Conservation (phyloP, 768 basidiomycete species). For the Suillus weaverae region DNA sequence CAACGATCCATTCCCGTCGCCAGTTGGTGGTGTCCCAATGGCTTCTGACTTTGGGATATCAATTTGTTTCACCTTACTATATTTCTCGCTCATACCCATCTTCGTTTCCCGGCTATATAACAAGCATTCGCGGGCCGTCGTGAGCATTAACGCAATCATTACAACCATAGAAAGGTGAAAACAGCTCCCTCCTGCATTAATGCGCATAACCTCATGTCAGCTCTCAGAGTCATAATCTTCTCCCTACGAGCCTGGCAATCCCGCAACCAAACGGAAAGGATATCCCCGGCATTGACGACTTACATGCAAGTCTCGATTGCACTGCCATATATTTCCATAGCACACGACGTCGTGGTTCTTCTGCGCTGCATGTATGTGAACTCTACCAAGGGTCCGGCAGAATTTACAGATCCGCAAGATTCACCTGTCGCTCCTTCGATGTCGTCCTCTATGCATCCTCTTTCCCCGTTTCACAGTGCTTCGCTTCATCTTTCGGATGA, state of each 20-base stretch:
- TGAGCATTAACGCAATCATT: constrained; percentile 34
- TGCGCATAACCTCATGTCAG: background rate
- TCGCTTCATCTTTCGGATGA: constrained; percentile 5
- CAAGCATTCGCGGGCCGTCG: constrained; percentile 35
- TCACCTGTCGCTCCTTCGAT: constrained; percentile 17
- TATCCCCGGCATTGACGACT: constrained; percentile 13
- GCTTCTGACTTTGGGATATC: constrained; percentile 43
- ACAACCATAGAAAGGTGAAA: constrained; percentile 42
- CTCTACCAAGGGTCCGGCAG: constrained; percentile 33
- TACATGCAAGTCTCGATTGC: constrained; percentile 22
- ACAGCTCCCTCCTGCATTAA: background rate
- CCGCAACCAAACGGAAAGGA: constrained; percentile 14
- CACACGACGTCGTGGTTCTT: constrained; percentile 36
- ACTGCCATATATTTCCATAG: constrained; percentile 33
- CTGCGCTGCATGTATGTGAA: constrained; percentile 42
- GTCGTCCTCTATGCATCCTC: constrained; percentile 15
- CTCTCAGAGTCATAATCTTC: constrained; percentile 20
- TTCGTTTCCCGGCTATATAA: constrained; percentile 35
- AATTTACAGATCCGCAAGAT: constrained; percentile 26
- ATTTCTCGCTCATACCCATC: constrained; percentile 38
- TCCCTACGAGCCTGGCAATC: constrained; percentile 22
- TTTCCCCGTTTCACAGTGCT: constrained; percentile 13
- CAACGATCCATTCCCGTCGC: constrained; percentile 38
- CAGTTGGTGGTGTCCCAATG: constrained; percentile 43
- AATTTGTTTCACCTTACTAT: constrained; percentile 41